These are phyloP conservation scores for Cardamine occulta DNA, from an alignment of 345 rosid genomes.

Conservation along the genomic window DNA sequence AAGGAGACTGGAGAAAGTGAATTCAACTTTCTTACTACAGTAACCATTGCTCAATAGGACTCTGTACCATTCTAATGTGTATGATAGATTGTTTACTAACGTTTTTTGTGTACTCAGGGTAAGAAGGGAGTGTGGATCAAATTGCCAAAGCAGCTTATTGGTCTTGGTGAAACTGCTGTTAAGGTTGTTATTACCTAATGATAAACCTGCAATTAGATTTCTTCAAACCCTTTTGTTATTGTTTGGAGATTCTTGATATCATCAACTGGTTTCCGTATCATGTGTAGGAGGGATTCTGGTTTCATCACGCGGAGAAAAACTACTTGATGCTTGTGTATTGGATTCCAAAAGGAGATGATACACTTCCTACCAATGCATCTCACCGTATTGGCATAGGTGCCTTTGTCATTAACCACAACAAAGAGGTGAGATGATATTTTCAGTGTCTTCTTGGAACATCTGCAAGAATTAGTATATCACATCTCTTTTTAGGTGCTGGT, in stretches of 20 bases:
- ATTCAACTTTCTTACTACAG: slow-evolving; percentile 4
- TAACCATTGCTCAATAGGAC: background rate
- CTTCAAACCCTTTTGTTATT: background rate
- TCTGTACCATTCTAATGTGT: background rate
- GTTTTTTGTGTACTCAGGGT: slow-evolving; percentile 53
- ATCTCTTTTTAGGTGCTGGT: slow-evolving; percentile 61
- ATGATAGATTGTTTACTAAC: background rate
- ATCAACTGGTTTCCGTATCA: slow-evolving; percentile 13
- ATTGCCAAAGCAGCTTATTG: slow-evolving; percentile 64
- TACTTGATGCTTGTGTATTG: slow-evolving; percentile 86
- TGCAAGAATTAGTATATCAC: background rate
- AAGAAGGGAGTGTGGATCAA: slow-evolving; percentile 92
- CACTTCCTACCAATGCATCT: slow-evolving; percentile 86
- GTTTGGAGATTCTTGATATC: background rate
- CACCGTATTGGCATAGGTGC: slow-evolving; percentile 84
- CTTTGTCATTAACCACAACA: slow-evolving; percentile 71
- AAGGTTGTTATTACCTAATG: slow-evolving; percentile 54
- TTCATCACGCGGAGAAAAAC: slow-evolving; percentile 85
- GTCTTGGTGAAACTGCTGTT: slow-evolving; percentile 77
- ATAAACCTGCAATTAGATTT: background rate
- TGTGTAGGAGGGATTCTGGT: slow-evolving; percentile 88
- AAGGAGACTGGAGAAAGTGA: background rate
- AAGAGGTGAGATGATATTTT: slow-evolving; percentile 58
- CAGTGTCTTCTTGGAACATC: background rate
- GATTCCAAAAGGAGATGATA: slow-evolving; percentile 64